Percentiles rank a stretch among this genome's conserved stretches.
phyloP scores from a whole-genome alignment of 306 rosid genomes.

The Citrullus mucosospermus region DNA sequence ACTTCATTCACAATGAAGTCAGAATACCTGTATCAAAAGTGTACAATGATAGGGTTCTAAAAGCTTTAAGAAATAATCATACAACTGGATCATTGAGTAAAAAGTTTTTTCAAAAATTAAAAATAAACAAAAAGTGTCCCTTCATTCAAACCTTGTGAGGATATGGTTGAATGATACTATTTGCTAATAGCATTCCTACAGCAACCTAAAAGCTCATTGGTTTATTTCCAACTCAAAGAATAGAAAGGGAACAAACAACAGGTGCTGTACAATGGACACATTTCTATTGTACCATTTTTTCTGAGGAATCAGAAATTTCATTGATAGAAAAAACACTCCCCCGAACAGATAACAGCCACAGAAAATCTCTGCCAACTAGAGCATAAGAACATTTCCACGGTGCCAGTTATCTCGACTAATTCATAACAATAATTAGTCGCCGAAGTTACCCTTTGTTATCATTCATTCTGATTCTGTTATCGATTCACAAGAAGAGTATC shows the following conservation, averaged over 20 bases:
- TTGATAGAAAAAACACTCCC: background rate
- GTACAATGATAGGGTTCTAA: background rate
- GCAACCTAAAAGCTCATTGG: background rate
- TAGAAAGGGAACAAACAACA: background rate
- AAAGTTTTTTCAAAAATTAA: background rate
- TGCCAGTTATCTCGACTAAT: background rate
- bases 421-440: background rate
- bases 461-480: background rate
- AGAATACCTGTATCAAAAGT: conserved; percentile 50
- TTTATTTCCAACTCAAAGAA: background rate
- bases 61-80: background rate
- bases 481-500: background rate
- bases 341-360: background rate
- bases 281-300: background rate
- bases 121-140: background rate
- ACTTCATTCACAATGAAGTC: conserved; percentile 94
- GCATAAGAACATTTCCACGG: background rate
- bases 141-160: background rate
- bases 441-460: background rate
- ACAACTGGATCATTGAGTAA: background rate
- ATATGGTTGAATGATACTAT: background rate
- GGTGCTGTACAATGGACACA: background rate
- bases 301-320: background rate
- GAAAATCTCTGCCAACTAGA: background rate
- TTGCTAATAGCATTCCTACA: background rate